phyloP scores from a whole-genome alignment of 2,329 filamentous ascomycete species.

The Cadophora luteo-olivacea region DNA sequence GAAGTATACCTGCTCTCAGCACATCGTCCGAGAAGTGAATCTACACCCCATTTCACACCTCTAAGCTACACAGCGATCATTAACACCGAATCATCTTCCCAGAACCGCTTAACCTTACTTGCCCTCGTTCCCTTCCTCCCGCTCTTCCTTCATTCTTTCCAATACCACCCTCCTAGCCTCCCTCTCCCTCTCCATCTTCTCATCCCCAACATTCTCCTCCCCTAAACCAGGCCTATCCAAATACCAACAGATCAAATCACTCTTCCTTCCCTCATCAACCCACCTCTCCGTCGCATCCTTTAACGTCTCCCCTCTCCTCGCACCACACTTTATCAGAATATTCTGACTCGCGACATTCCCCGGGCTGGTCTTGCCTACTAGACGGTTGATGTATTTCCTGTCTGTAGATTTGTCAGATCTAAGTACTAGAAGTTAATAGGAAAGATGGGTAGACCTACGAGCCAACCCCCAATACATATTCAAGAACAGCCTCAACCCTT shows the following conservation, averaged over 20 bases:
- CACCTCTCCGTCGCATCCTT: slow-evolving; percentile 17
- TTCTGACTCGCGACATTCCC: slow-evolving; percentile 32
- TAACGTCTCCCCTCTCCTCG: slow-evolving; percentile 28
- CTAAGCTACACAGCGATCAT: too few species aligned
- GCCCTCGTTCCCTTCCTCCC: not conserved
- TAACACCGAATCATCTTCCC: too few species aligned
- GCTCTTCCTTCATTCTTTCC: not conserved
- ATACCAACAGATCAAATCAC: slow-evolving; percentile 34
- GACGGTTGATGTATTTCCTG: slow-evolving; percentile 29
- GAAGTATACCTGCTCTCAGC: too few species aligned
- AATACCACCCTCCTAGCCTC: too few species aligned
- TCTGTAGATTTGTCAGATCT: slow-evolving; percentile 12
- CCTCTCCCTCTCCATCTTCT: not conserved
- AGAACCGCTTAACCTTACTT: too few species aligned
- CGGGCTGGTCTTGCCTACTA: slow-evolving; percentile 36
- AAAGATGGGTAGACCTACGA: slow-evolving; percentile 19
- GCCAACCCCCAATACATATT: slow-evolving; percentile 33
- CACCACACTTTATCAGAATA: slow-evolving; percentile 32
- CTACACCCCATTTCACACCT: too few species aligned
- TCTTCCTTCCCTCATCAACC: slow-evolving; percentile 22
- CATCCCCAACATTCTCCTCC: not conserved
- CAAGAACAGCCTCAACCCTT: slow-evolving; percentile 34
- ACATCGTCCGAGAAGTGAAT: too few species aligned
- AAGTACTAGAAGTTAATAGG: not conserved
- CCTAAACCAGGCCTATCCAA: slow-evolving; percentile 32